Base-by-base conservation (phyloP, 371 early-diverging fungal species). In the Umbelopsis sp. region DNA sequence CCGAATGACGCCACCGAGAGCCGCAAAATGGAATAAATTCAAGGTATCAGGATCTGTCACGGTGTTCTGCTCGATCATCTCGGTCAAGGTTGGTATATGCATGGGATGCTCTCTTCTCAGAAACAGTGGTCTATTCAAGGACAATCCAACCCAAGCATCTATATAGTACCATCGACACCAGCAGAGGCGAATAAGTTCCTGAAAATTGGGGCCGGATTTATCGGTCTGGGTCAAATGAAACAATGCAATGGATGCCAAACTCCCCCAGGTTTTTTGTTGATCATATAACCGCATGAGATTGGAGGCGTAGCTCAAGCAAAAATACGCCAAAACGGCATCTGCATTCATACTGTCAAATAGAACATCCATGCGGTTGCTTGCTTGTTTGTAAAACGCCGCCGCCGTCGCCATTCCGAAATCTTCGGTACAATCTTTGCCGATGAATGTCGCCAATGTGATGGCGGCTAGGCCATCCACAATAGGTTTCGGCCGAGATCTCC, bases 141-240 rank as follows among this genome's bases (percentile, higher is more conserved):
- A 76, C 4, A 83, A 63, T n/a, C 76, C 72, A 73, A 80, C 75
- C 83, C 83, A 83, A 0, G 83, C 78, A 62, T 80, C 83, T 20
- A 80, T 69, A 44, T 83, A 83, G 63, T 83, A 83, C 83, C 83
- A 80, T 3, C 81, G 74, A 25, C 71, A 68, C 74, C 74, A 83
- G 46, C 77, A 77, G 29, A 66, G 63, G 37, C 74, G 32, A 2
- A 69, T 70, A 1, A 65, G 48, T 12, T 72, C 50, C 48, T 72
- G 68, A 24, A 70, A 8, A 1, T 69, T 65, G 14, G 52, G 12
- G 20, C 51, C 68, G 20, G 16, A 20, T 8, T 32, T 50, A 35
- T 50, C 63, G 18, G 66, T 72, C 24, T 69, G 52, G 10, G 72
- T 64, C 12, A 65, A 69, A 48, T 72, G 74, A 11, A 68, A 70